phyloP scores from a whole-genome alignment of 306 rosid species.

The Malus orientalis region DNA sequence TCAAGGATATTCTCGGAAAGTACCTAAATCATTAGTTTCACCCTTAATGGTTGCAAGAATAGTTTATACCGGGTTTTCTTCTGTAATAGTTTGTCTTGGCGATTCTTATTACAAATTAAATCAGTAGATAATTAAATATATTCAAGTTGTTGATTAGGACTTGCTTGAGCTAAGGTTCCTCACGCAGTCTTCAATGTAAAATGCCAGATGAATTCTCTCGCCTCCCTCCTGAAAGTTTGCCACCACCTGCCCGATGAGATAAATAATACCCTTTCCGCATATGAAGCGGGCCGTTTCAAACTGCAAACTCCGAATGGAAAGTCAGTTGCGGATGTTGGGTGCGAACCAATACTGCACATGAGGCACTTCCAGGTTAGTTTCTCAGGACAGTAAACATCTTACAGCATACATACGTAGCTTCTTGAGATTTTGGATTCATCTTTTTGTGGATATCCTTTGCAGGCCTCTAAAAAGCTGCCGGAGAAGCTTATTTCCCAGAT shows the following conservation, averaged over 20 bases:
- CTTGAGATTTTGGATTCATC: slow-evolving; percentile 2
- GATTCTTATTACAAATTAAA: not conserved
- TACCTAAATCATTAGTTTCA: not conserved
- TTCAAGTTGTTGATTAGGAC: not conserved
- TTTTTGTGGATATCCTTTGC: slow-evolving; percentile 17
- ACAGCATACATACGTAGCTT: not conserved
- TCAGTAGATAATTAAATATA: not conserved
- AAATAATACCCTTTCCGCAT: slow-evolving; percentile 28
- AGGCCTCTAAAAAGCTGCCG: slow-evolving; percentile 77
- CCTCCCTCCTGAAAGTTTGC: slow-evolving; percentile 79
- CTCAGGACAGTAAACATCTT: not conserved
- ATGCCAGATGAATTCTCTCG: slow-evolving; percentile 86
- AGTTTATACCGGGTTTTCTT: not conserved
- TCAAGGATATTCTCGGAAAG: not conserved
- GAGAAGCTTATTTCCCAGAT: slow-evolving; percentile 75
- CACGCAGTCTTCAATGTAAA: slow-evolving; percentile 4
- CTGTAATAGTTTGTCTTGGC: not conserved
- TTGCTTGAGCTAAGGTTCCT: slow-evolving; percentile 24
- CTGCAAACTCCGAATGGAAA: slow-evolving; percentile 76
- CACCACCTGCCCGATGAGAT: slow-evolving; percentile 49
- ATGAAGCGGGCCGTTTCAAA: slow-evolving; percentile 65
- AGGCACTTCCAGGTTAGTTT: slow-evolving; percentile 84
- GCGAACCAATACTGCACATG: slow-evolving; percentile 97
- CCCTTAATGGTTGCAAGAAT: not conserved
- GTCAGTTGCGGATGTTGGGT: slow-evolving; percentile 87